Evolutionary conservation across 2,329 filamentous ascomycete species (phyloP).

Genomic region (Aspergillus glaucus): DNA sequence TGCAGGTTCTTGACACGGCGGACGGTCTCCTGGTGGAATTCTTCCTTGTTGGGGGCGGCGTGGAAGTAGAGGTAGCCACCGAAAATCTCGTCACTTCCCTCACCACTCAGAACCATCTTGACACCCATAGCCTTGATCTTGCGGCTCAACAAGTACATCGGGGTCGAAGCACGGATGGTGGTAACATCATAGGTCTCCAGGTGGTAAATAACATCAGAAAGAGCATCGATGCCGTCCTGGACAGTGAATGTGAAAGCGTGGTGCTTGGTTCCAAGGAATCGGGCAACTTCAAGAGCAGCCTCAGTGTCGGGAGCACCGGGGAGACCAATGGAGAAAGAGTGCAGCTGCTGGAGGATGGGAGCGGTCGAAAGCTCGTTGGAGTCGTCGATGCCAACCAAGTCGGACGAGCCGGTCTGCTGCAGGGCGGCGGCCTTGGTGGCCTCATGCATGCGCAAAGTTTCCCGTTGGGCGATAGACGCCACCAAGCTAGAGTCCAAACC

Average conservation of each 20-base stretch:
- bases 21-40: slow-evolving; percentile 94
- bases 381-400: slow-evolving; percentile 90
- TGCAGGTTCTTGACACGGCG: slow-evolving; percentile 95
- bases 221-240: slow-evolving; percentile 91
- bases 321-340: slow-evolving; percentile 97
- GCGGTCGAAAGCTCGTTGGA: slow-evolving; percentile 82
- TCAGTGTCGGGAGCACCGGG: slow-evolving; percentile 87
- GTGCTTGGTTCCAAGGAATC: slow-evolving; percentile 95
- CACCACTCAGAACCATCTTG: slow-evolving; percentile 97
- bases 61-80: slow-evolving; percentile 99
- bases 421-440: slow-evolving; percentile 44
- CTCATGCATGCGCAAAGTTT: slow-evolving; percentile 71
- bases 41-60: slow-evolving; percentile 78
- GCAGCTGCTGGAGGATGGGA: slow-evolving; percentile 86
- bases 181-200: slow-evolving; percentile 97
- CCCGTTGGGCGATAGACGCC: slow-evolving; percentile 89
- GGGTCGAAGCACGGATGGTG: slow-evolving; percentile 94
- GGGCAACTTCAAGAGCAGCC: slow-evolving; percentile 86
- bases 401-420: slow-evolving; percentile 40
- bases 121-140: slow-evolving; percentile 99
- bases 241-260: slow-evolving; percentile 98
- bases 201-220: slow-evolving; percentile 97
- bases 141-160: slow-evolving; percentile 94
- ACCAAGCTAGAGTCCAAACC: slow-evolving; percentile 94
- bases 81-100: slow-evolving; percentile 97